These are phyloP conservation scores for Cystobasidiaceae sp. DNA, from an alignment of 1,284 basidiomycete species.

Conservation along the genomic window DNA sequence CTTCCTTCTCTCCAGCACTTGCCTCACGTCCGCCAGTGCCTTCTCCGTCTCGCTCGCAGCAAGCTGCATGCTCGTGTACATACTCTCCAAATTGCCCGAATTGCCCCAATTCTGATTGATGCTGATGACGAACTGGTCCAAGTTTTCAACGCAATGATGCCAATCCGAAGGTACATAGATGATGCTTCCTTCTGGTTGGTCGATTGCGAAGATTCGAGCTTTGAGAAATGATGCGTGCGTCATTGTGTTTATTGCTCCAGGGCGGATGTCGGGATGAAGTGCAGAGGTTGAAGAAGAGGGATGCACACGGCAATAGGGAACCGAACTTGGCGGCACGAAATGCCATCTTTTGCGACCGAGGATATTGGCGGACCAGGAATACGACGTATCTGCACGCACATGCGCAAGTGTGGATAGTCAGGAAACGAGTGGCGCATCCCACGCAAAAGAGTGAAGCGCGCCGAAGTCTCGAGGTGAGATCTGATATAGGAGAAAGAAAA, in stretches of 20 bases:
- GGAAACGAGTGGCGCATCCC: no score
- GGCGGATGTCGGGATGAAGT: slow-evolving; percentile 27
- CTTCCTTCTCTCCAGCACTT: slow-evolving; percentile 46
- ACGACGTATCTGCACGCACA: slow-evolving; percentile 49
- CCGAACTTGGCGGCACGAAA: slow-evolving; percentile 51
- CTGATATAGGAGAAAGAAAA: not conserved
- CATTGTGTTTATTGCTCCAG: slow-evolving; percentile 40
- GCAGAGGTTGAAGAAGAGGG: not conserved
- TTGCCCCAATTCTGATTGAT: slow-evolving; percentile 56
- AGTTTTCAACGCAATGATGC: slow-evolving; percentile 43
- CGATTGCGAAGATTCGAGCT: slow-evolving; percentile 39
- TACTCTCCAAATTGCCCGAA: slow-evolving; percentile 49
- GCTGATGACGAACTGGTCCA: slow-evolving; percentile 45
- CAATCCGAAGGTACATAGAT: slow-evolving; percentile 50
- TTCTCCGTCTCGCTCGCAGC: slow-evolving; percentile 49
- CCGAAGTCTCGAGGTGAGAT: not conserved
- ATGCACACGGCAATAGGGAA: slow-evolving; percentile 8
- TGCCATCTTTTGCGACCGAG: slow-evolving; percentile 55
- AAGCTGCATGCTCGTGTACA: slow-evolving; percentile 49
- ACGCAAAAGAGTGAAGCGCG: no score
- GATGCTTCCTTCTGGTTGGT: slow-evolving; percentile 48
- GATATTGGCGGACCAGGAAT: slow-evolving; percentile 57
- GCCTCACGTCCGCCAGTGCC: slow-evolving; percentile 51
- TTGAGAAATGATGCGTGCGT: slow-evolving; percentile 23
- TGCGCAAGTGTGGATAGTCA: not conserved